phyloP scores from a whole-genome alignment of 257 asterid species.

The Forsythia viridissima region DNA sequence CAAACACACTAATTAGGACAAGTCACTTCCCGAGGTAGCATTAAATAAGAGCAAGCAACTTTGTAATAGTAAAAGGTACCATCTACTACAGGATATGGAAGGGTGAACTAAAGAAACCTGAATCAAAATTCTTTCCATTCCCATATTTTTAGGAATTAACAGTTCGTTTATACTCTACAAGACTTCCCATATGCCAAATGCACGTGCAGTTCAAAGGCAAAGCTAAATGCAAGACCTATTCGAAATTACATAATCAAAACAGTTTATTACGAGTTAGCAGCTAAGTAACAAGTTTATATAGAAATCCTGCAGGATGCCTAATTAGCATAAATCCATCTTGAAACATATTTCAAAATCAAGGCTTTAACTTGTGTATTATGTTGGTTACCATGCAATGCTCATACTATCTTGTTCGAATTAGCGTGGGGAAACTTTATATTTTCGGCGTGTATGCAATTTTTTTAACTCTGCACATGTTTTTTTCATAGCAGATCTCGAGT shows the following conservation, averaged over 20 bases:
- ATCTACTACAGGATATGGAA: not conserved
- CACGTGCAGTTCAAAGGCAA: not conserved
- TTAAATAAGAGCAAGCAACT: not conserved
- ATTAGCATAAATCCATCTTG: not conserved
- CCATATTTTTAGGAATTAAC: not conserved
- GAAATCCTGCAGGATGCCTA: not conserved
- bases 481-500: not conserved
- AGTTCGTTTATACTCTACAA: not conserved
- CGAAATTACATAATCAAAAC: not conserved
- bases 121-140: not conserved
- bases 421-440: not conserved
- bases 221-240: not conserved
- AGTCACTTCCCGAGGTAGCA: constrained; percentile 4
- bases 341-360: not conserved
- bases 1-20: not conserved
- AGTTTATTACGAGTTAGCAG: not conserved
- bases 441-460: not conserved
- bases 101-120: not conserved
- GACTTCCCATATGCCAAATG: not conserved
- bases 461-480: not conserved
- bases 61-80: not conserved
- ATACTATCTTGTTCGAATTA: not conserved
- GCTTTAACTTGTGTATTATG: not conserved
- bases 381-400: not conserved
- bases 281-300: not conserved